phyloP scores from a whole-genome alignment of 164 flowering plant species.

The Cinnamomum chago region DNA sequence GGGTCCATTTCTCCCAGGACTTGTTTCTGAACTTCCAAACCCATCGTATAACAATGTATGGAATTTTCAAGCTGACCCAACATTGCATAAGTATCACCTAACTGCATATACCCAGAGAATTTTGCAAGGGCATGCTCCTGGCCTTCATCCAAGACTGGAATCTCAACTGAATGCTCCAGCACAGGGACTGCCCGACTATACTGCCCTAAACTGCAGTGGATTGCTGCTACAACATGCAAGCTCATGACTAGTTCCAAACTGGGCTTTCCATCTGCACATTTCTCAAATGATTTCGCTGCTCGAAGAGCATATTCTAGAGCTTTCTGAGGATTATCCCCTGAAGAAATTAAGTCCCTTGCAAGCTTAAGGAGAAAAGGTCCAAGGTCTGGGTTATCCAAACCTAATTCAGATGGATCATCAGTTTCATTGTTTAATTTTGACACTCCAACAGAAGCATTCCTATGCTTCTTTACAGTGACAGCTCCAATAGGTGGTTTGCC shows the following conservation, averaged over 20 bases:
- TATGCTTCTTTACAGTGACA: conserved; percentile 38
- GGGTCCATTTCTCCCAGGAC: conserved; percentile 76
- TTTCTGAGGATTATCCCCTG: conserved; percentile 64
- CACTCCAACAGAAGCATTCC: conserved; percentile 28
- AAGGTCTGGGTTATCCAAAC: conserved; percentile 57
- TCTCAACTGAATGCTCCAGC: conserved; percentile 74
- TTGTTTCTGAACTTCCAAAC: conserved; percentile 69
- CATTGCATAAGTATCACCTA: conserved; percentile 94
- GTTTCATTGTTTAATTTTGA: conserved; percentile 38
- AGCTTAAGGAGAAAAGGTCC: conserved; percentile 85
- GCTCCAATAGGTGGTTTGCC: conserved; percentile 30
- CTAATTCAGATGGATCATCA: conserved; percentile 43
- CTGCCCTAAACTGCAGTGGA: conserved; percentile 74
- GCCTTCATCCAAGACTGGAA: conserved; percentile 67
- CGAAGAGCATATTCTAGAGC: conserved; percentile 78
- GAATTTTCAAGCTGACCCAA: conserved; percentile 87
- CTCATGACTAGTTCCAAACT: conserved; percentile 85
- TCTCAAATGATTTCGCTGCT: conserved; percentile 81
- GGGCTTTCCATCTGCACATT: conserved; percentile 65
- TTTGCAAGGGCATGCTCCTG: conserved; percentile 89
- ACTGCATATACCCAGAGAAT: conserved; percentile 92
- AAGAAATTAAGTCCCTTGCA: conserved; percentile 76
- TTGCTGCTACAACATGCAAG: conserved; percentile 81
- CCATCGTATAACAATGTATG: conserved; percentile 52
- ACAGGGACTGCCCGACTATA: conserved; percentile 76